Conservation (phyloP, 495 filamentous ascomycete genomes). For the Pyrenula massariospora region DNA sequence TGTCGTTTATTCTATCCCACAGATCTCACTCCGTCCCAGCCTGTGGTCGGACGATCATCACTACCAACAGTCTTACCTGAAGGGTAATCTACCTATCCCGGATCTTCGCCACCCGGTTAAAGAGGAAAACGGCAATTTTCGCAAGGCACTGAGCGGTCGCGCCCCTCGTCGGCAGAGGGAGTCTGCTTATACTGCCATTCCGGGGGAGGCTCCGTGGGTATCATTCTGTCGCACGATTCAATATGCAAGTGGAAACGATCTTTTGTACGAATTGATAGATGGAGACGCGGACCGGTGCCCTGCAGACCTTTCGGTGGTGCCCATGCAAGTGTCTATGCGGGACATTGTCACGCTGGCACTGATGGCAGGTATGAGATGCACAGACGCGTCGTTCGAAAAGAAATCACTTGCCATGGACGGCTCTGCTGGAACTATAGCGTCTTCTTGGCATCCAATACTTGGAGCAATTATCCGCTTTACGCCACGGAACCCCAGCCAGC, state of each 20-base stretch:
- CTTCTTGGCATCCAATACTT: conserved; percentile 4
- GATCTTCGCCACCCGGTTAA: background rate
- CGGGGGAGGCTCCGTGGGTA: conserved; percentile 6
- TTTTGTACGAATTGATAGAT: conserved; percentile 4
- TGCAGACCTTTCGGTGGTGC: conserved; percentile 2
- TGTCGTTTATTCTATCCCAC: conserved; percentile 5
- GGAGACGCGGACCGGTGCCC: conserved; percentile 6
- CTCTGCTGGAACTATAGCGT: conserved; percentile 1
- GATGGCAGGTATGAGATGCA: conserved; percentile 5
- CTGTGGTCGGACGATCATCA: conserved; percentile 1
- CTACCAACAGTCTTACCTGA: background rate
- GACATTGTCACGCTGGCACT: conserved; percentile 2
- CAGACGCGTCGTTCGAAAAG: background rate
- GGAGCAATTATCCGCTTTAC: conserved; percentile 4
- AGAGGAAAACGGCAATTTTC: conserved; percentile 1
- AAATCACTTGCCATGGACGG: conserved; percentile 3
- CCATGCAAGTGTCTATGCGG: conserved; percentile 5
- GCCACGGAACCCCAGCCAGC: background rate
- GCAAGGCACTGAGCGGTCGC: background rate
- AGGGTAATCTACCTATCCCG: background rate
- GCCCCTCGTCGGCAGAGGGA: background rate
- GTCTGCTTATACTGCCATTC: background rate
- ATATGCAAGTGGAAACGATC: background rate
- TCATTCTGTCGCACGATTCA: conserved; percentile 4
- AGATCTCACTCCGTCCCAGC: conserved; percentile 1